Percentiles rank a stretch among this genome's conserved stretches.
phyloP scores from a whole-genome alignment of 257 asterid species.

The Fraxinus cuspidata region DNA sequence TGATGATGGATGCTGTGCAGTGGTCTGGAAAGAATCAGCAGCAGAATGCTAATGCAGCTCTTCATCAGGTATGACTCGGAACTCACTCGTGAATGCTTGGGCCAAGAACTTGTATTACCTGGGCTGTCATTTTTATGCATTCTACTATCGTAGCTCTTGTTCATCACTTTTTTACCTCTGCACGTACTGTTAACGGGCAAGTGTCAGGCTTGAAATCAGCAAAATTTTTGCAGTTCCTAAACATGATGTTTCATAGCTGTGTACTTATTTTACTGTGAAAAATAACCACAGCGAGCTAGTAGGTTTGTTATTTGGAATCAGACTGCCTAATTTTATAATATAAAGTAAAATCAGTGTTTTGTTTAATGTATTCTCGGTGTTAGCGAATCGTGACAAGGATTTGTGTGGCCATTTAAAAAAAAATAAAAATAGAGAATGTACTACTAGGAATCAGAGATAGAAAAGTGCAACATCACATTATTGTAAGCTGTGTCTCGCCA shows the following conservation, averaged over 20 bases:
- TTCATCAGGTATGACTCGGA: constrained; percentile 74
- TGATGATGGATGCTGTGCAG: constrained; percentile 95
- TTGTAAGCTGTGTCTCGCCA: not conserved
- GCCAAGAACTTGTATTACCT: not conserved
- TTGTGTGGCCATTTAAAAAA: not conserved
- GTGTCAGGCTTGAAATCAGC: not conserved
- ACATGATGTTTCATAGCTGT: not conserved
- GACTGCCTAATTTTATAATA: no score
- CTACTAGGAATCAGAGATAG: not conserved
- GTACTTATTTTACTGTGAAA: not conserved
- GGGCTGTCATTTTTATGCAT: not conserved
- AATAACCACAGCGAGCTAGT: not conserved
- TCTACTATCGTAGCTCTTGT: not conserved
- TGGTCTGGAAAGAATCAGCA: constrained; percentile 99
- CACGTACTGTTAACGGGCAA: not conserved
- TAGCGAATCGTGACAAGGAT: not conserved
- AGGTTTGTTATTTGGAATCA: not conserved
- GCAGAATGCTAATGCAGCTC: constrained; percentile 85
- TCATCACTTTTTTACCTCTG: not conserved
- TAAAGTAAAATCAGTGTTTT: not conserved
- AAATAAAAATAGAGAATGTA: not conserved
- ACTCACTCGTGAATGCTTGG: not conserved
- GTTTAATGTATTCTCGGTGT: no score
- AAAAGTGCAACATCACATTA: not conserved
- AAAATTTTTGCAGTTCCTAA: not conserved